Base-by-base conservation (phyloP, 345 rosid species). In the Mangifera indica region DNA sequence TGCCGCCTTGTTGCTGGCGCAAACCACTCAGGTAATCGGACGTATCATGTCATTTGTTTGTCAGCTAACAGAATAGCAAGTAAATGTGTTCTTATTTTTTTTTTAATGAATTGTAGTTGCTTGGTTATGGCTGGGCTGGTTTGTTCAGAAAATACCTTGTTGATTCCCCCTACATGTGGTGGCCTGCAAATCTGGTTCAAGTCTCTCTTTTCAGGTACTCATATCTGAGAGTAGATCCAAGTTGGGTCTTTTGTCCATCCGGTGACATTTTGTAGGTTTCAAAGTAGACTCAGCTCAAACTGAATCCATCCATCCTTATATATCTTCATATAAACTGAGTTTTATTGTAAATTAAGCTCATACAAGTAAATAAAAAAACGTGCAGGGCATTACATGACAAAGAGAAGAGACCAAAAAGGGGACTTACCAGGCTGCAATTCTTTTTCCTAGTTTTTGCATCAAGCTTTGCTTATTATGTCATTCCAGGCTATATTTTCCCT, bases 51-150 rank as follows among this genome's bases (percentile, higher is more conserved):
- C 42, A 7, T 37, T 1, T 37, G 8, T 37, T 7, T 34, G 37
- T 34, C 6, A 3, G 4, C 37, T 34, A 34, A n/a, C 20, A 20
- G 11, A 14, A 9, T 60, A 60, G 1, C 20, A 34, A 1, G 6
- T 0, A 7, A 18, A 10, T 56, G 14, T 11, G 24, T 12, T 11
- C 26, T 22, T 37, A 29, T 6, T 37, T 5, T 37, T 7, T 24
- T 63, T 54, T n/a, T 52, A 7, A 67, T 21, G 51, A 48, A 24
- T 59, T 57, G n/a, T 70, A 88, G 92, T 65, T 88, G 78, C 69
- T 86, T 49, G 90, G 90, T 17, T 86, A 86, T 64, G 92, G 92
- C 40, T 86, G 87, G 85, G 92, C 89, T 15, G 89, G 89, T 17
- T 69, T 87, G 63, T 87, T 82, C 84, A 84, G 87, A 26, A 83